Percentiles rank a stretch among this genome's conserved stretches.
These are phyloP conservation scores for Rachicladosporium sp. DNA, from an alignment of 2,329 filamentous ascomycete species.

Conservation along the genomic window DNA sequence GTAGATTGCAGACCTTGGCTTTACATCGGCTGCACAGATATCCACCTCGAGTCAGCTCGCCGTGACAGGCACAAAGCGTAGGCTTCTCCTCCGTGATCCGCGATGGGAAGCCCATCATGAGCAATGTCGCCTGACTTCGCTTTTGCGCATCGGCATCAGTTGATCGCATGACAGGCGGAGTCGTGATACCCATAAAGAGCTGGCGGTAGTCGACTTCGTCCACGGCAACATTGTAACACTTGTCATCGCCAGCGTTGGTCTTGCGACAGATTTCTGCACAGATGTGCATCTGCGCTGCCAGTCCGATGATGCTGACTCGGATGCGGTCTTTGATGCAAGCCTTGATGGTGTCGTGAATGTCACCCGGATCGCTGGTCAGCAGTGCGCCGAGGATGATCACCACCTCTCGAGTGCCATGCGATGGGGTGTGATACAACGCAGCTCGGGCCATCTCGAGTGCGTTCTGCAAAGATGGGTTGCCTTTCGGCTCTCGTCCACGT, in stretches of 20 bases:
- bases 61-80: conserved; percentile 85
- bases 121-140: conserved; percentile 43
- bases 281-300: conserved; percentile 84
- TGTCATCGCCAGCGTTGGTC: conserved; percentile 70
- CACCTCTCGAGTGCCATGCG: conserved; percentile 85
- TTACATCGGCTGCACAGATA: conserved; percentile 85
- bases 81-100: conserved; percentile 60
- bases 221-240: conserved; percentile 70
- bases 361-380: conserved; percentile 80
- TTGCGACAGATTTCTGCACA: conserved; percentile 78
- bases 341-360: conserved; percentile 82
- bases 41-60: conserved; percentile 65
- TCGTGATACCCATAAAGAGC: conserved; percentile 77
- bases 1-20: conserved; percentile 78
- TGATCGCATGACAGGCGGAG: conserved; percentile 67
- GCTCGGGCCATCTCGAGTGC: conserved; percentile 90
- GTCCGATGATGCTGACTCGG: conserved; percentile 75
- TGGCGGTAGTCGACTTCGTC: conserved; percentile 82
- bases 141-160: conserved; percentile 21
- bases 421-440: conserved; percentile 81
- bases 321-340: conserved; percentile 71
- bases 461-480: conserved; percentile 61
- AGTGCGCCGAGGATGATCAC: conserved; percentile 86
- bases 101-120: conserved; percentile 98
- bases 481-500: conserved; percentile 34